Percentiles rank a stretch among this genome's conserved stretches.
These are phyloP conservation scores for Tuber calosporum DNA, from an alignment of 495 filamentous ascomycete species.

Conservation along the genomic window DNA sequence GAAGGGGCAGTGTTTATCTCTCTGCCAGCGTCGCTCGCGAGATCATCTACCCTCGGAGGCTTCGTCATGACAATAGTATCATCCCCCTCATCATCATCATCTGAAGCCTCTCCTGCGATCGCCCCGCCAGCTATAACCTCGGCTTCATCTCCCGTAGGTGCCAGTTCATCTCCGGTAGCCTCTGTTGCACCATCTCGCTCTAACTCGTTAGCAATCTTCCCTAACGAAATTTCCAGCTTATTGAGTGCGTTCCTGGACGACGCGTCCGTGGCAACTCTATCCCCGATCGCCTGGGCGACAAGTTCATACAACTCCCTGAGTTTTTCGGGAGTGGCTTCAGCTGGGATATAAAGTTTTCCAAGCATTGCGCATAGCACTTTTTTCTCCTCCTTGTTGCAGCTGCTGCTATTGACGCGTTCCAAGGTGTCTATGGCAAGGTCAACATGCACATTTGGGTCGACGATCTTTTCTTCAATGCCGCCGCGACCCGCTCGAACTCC, in stretches of 20 bases:
- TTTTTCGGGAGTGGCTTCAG: constrained; percentile 49
- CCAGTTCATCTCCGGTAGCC: constrained; percentile 44
- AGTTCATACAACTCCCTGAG: constrained; percentile 50
- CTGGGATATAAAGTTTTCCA: constrained; percentile 72
- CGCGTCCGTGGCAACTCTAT: constrained; percentile 61
- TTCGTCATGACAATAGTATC: constrained; percentile 14
- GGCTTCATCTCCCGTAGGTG: constrained; percentile 32
- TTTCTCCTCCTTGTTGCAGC: constrained; percentile 71
- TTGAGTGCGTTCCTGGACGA: constrained; percentile 66
- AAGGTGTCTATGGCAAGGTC: constrained; percentile 58
- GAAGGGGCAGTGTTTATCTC: neutral
- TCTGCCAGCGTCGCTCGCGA: neutral
- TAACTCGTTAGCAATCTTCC: constrained; percentile 56
- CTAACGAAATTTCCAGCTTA: constrained; percentile 64
- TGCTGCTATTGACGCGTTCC: constrained; percentile 50
- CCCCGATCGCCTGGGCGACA: constrained; percentile 61
- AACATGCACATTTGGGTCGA: constrained; percentile 62
- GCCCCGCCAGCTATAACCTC: constrained; percentile 14
- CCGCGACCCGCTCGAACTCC: constrained; percentile 50
- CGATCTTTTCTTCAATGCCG: constrained; percentile 53
- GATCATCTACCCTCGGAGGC: neutral
- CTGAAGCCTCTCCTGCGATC: constrained; percentile 26
- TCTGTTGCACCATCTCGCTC: constrained; percentile 44
- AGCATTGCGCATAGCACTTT: constrained; percentile 72
- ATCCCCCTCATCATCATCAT: constrained; percentile 31